phyloP scores from a whole-genome alignment of 345 rosid species.

The Garcia nutans region DNA sequence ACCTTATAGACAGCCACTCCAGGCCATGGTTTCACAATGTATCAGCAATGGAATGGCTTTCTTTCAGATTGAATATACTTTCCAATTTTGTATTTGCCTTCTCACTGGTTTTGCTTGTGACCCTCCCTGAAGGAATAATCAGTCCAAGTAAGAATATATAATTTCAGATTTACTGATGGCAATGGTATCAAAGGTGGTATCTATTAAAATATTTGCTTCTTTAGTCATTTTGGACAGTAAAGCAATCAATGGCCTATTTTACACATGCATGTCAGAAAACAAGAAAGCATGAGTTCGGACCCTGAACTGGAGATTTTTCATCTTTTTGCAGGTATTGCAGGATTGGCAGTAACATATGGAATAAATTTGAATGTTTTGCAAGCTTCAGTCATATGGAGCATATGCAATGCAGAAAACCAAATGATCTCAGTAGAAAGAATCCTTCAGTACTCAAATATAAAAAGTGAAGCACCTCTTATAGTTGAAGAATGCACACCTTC shows the following conservation, averaged over 20 bases:
- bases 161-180: background rate
- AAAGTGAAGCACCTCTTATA: constrained; percentile 70
- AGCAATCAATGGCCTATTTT: background rate
- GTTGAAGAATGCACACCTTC: constrained; percentile 59
- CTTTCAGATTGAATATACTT: constrained; percentile 76
- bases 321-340: constrained; percentile 70
- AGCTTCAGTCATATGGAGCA: constrained; percentile 84
- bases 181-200: background rate
- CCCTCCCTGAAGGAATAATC: constrained; percentile 91
- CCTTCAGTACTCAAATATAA: constrained; percentile 73
- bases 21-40: constrained; percentile 89
- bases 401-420: constrained; percentile 87
- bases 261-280: background rate
- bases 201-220: background rate
- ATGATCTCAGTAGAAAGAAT: constrained; percentile 93
- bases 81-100: constrained; percentile 91
- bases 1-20: constrained; percentile 69
- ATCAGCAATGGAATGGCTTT: constrained; percentile 97
- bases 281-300: background rate
- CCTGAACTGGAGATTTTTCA: constrained; percentile 3
- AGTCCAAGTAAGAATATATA: constrained; percentile 66
- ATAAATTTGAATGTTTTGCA: constrained; percentile 81
- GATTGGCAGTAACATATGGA: constrained; percentile 88
- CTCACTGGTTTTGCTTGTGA: constrained; percentile 76
- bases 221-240: background rate